Conservation (phyloP, 352 stramenopile species). For the Plasmopara viticola region DNA sequence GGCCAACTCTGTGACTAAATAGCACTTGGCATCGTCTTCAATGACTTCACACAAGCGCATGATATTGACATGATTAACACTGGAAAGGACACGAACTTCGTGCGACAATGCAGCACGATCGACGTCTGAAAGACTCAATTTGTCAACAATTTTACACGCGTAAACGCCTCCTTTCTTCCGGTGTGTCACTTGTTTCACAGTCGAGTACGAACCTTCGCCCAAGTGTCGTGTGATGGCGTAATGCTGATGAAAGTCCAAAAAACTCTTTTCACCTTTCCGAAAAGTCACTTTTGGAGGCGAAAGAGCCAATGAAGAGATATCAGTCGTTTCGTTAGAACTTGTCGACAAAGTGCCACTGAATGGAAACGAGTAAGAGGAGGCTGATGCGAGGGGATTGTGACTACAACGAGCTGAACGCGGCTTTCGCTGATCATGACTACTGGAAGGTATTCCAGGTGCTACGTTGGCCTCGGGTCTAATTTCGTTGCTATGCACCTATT, state of each 20-base stretch:
- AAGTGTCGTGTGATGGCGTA: slow-evolving; percentile 76
- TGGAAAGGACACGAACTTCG: slow-evolving; percentile 63
- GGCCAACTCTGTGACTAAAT: slow-evolving; percentile 96
- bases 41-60: slow-evolving; percentile 92
- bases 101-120: slow-evolving; percentile 69
- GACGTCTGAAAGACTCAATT: slow-evolving; percentile 59
- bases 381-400: slow-evolving; percentile 17
- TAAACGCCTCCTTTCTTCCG: slow-evolving; percentile 64
- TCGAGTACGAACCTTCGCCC: slow-evolving; percentile 85
- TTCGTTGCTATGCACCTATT: not conserved
- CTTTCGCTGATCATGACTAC: not conserved
- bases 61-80: slow-evolving; percentile 82
- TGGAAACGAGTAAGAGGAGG: slow-evolving; percentile 5
- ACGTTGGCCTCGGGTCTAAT: slow-evolving; percentile 16
- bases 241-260: slow-evolving; percentile 78
- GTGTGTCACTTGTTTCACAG: slow-evolving; percentile 83
- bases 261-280: slow-evolving; percentile 74
- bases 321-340: not conserved
- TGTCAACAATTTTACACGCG: slow-evolving; percentile 84
- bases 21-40: slow-evolving; percentile 92
- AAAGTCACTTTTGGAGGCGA: slow-evolving; percentile 35
- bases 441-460: not conserved
- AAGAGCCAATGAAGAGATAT: slow-evolving; percentile 5
- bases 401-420: slow-evolving; percentile 1
- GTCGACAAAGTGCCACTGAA: slow-evolving; percentile 5